phyloP scores from a whole-genome alignment of 345 rosid genomes.

The Pseudoturritis turrita region DNA sequence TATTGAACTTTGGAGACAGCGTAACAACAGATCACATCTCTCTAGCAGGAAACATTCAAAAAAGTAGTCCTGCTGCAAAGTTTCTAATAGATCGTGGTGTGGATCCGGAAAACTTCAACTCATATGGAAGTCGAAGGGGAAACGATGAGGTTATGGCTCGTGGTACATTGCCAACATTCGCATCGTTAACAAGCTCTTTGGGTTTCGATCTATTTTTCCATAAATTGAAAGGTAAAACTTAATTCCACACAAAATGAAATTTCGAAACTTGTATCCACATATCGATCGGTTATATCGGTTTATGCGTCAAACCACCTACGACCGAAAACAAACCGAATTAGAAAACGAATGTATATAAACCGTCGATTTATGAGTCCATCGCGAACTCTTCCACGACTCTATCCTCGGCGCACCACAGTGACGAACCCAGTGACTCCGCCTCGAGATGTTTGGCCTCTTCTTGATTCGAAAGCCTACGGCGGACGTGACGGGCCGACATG shows the following conservation, averaged over 20 bases:
- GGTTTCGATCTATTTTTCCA: too few species aligned
- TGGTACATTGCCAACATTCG: constrained; percentile 87
- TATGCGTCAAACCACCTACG: too few species aligned
- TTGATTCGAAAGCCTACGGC: constrained; percentile 50
- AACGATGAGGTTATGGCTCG: constrained; percentile 82
- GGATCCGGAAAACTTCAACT: constrained; percentile 56
- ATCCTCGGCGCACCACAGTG: constrained; percentile 62
- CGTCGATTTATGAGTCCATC: too few species aligned
- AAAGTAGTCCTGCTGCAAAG: constrained; percentile 75
- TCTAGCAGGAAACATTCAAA: constrained; percentile 83
- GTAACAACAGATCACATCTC: constrained; percentile 88
- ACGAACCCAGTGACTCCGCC: not conserved
- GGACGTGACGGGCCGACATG: constrained; percentile 74
- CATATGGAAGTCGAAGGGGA: constrained; percentile 83
- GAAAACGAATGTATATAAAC: too few species aligned
- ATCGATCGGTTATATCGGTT: too few species aligned
- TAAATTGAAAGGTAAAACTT: too few species aligned
- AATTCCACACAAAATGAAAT: too few species aligned
- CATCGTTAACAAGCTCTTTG: constrained; percentile 67
- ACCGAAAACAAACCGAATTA: too few species aligned
- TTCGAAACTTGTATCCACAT: too few species aligned
- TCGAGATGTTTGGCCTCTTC: constrained; percentile 42
- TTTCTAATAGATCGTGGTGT: constrained; percentile 68
- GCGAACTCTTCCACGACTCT: constrained; percentile 79
- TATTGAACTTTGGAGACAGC: constrained; percentile 75